These are phyloP conservation scores for Russula sp. DNA, from an alignment of 768 basidiomycete genomes.

Conservation along the genomic window DNA sequence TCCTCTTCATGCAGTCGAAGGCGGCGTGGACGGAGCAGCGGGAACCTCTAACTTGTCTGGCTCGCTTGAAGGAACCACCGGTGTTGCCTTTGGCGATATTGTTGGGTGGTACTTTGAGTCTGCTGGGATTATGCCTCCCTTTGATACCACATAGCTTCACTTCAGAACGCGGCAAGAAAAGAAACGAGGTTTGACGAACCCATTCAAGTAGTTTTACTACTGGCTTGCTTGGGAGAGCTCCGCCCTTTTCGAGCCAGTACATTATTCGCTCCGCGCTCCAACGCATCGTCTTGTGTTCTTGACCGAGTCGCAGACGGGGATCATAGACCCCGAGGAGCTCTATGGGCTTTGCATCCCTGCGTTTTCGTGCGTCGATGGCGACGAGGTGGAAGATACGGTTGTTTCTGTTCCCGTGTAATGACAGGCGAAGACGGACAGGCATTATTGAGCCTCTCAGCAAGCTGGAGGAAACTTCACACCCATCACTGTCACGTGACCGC, in stretches of 20 bases:
- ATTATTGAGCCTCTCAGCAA: constrained; percentile 33
- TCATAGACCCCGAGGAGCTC: constrained; percentile 86
- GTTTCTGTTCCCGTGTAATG: constrained; percentile 75
- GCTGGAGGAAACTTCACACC: too few species aligned
- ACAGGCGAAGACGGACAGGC: constrained; percentile 82
- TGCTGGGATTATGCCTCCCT: constrained; percentile 64
- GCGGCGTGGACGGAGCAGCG: background rate
- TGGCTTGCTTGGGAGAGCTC: constrained; percentile 77
- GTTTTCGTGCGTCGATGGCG: constrained; percentile 66
- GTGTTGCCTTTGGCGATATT: constrained; percentile 28
- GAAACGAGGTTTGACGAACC: constrained; percentile 47
- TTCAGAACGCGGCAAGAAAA: constrained; percentile 10
- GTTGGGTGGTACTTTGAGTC: constrained; percentile 55
- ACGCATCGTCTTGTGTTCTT: constrained; percentile 66
- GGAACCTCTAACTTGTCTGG: background rate
- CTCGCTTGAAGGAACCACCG: background rate
- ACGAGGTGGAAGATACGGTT: constrained; percentile 81
- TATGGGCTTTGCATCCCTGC: constrained; percentile 81
- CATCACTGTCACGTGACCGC: background rate
- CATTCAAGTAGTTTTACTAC: constrained; percentile 74
- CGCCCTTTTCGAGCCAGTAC: constrained; percentile 78
- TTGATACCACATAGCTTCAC: background rate
- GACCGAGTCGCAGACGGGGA: constrained; percentile 54
- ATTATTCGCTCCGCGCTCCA: constrained; percentile 91
- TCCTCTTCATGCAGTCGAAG: constrained; percentile 13